Base-by-base conservation (phyloP, 2,329 filamentous ascomycete genomes). In the Colletotrichum eremochloae region DNA sequence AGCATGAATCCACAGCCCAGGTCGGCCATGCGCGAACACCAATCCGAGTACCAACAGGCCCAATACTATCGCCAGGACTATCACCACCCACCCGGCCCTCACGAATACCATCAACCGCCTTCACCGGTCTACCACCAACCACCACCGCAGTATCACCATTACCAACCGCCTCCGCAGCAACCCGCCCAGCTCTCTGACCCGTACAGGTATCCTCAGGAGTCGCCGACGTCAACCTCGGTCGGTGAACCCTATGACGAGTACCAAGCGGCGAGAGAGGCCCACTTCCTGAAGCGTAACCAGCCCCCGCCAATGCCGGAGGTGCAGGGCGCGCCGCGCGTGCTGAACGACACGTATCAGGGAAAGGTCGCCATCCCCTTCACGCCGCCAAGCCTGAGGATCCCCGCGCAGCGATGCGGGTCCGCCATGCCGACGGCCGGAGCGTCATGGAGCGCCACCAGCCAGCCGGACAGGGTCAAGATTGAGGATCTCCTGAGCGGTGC, bases 111-210 rank as follows among this genome's bases (percentile, higher is more conserved):
- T 58, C 75, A 74, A 56, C 73, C 74, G 33, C 74, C 74, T 12
- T 76, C 76, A 12, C 74, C 76, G 14, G 60, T 62, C 66, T 73
- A 77, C 67, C 75, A 72, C 40, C 76, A 74, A 53, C 74, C 74
- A 53, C 75, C 74, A 31, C 63, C 67, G 18, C 73, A 73, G 52
- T 72, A 74, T 9, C 68, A 72, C 24, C 42, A 67, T 15, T 73
- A 77, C 33, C 74, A 73, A 57, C 74, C 72, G 24, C 75, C 75
- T 24, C 76, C 73, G 40, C 69, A 63, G 5, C 72, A 71, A 24
- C 50, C 67, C 5, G n/a, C 71, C 9, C 31, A 53, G 20, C 31
- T 50, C 50, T 42, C 56, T 36, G 71, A 73, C 29, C 67, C 56
- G 4, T 71, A 73, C 40, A 68, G 62, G 40, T 66, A 66, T 36